These are phyloP conservation scores for Ogataea nitratoaversa DNA, from an alignment of 805 yeast genomes.

Conservation along the genomic window DNA sequence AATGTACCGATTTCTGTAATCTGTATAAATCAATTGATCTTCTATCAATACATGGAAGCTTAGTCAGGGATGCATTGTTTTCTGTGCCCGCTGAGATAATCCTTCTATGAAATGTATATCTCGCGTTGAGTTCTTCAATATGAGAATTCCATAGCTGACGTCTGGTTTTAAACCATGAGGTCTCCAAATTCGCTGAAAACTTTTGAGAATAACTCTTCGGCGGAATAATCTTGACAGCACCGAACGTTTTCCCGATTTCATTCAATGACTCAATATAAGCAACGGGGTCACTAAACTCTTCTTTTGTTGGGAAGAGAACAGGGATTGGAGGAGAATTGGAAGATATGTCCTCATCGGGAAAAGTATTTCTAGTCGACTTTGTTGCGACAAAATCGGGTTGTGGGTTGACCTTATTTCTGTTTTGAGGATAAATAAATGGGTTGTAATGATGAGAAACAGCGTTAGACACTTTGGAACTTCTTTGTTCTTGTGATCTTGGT, in stretches of 20 bases:
- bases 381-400: slow-evolving; percentile 35
- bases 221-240: slow-evolving; percentile 73
- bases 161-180: slow-evolving; percentile 49
- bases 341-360: slow-evolving; percentile 5
- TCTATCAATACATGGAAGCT: slow-evolving; percentile 64
- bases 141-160: slow-evolving; percentile 44
- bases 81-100: slow-evolving; percentile 35
- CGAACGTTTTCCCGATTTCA: slow-evolving; percentile 53
- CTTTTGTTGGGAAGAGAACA: slow-evolving; percentile 47
- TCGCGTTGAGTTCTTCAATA: slow-evolving; percentile 37
- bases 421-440: slow-evolving; percentile 45
- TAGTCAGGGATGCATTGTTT: slow-evolving; percentile 30
- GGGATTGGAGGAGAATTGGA: slow-evolving; percentile 39
- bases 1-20: slow-evolving; percentile 51
- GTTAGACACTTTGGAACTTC: slow-evolving; percentile 4
- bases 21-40: slow-evolving; percentile 61
- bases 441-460: slow-evolving; percentile 33
- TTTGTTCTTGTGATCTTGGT: slow-evolving; percentile 8
- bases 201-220: slow-evolving; percentile 41
- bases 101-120: slow-evolving; percentile 44
- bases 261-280: slow-evolving; percentile 52
- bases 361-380: slow-evolving; percentile 15
- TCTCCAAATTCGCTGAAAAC: slow-evolving; percentile 38
- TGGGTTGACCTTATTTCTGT: slow-evolving; percentile 38
- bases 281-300: slow-evolving; percentile 62